Conservation (phyloP, 2,329 filamentous ascomycete genomes). For the Cladophialophora chaetospira region DNA sequence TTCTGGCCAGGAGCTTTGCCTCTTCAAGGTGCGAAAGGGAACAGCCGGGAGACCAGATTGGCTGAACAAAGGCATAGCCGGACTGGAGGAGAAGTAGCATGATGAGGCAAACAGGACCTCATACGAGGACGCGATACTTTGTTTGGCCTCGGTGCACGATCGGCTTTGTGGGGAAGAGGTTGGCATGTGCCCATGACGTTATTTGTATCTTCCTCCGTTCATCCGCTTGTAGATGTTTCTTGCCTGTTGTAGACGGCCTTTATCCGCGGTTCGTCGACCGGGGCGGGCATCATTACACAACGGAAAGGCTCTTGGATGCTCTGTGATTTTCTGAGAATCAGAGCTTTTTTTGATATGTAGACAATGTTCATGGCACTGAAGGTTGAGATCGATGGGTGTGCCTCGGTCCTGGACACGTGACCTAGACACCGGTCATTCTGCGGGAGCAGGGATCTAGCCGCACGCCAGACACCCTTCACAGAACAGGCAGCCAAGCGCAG, state of each 20-base stretch:
- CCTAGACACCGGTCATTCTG: neutral
- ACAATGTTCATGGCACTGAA: neutral
- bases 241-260: neutral
- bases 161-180: constrained; percentile 24
- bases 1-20: neutral
- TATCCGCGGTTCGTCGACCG: neutral
- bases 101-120: constrained; percentile 5
- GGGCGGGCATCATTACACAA: neutral
- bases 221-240: neutral
- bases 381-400: neutral
- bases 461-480: neutral
- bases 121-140: constrained; percentile 2
- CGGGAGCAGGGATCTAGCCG: neutral
- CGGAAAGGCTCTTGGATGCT: neutral
- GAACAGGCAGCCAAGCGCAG: neutral
- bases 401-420: neutral
- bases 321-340: neutral
- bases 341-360: neutral
- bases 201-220: constrained; percentile 4
- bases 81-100: constrained; percentile 20
- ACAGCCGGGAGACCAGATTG: constrained; percentile 19
- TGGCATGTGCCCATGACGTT: constrained; percentile 19
- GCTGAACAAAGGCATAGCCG: constrained; percentile 8
- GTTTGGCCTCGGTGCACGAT: constrained; percentile 23
- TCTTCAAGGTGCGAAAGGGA: constrained; percentile 7